phyloP scores from a whole-genome alignment of 2,329 filamentous ascomycete genomes.

The Chaetomium sp. region DNA sequence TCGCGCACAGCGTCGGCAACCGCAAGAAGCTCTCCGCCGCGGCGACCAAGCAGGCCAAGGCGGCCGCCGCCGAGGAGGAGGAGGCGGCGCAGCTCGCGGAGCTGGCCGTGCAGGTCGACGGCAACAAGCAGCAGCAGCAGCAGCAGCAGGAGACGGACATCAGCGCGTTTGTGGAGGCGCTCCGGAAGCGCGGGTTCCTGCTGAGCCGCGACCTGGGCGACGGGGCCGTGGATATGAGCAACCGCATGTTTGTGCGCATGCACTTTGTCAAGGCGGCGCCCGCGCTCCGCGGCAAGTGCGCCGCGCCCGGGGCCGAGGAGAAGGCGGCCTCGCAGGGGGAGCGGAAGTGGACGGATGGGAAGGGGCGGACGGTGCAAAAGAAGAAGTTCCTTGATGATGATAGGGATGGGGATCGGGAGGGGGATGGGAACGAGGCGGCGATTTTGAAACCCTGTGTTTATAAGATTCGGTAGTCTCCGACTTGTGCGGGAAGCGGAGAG shows the following conservation, averaged over 20 bases:
- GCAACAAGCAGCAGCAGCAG: conserved; percentile 54
- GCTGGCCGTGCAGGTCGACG: conserved; percentile 71
- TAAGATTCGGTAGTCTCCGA: conserved; percentile 69
- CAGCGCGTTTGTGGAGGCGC: conserved; percentile 79
- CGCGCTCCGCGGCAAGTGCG: conserved; percentile 75
- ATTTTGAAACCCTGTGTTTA: conserved; percentile 95
- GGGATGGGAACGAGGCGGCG: conserved; percentile 63
- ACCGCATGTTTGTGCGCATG: conserved; percentile 99
- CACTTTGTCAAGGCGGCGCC: conserved; percentile 83
- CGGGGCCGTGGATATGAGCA: conserved; percentile 72
- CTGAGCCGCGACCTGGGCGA: conserved; percentile 64
- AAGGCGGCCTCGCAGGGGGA: conserved; percentile 34
- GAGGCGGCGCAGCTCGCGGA: conserved; percentile 55
- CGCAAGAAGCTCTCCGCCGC: conserved; percentile 57
- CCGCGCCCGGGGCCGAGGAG: conserved; percentile 50
- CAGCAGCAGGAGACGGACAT: conserved; percentile 81
- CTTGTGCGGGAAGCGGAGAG: background rate
- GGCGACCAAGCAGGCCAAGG: conserved; percentile 48
- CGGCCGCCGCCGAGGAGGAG: conserved; percentile 51
- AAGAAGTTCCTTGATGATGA: conserved; percentile 59
- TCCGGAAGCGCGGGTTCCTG: conserved; percentile 81
- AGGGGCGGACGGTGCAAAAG: conserved; percentile 41
- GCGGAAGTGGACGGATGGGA: conserved; percentile 42
- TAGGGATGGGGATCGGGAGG: conserved; percentile 59
- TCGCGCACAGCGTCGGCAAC: conserved; percentile 73